These are phyloP conservation scores for Epichloe sylvatica DNA, from an alignment of 2,329 filamentous ascomycete genomes.

Conservation along the genomic window DNA sequence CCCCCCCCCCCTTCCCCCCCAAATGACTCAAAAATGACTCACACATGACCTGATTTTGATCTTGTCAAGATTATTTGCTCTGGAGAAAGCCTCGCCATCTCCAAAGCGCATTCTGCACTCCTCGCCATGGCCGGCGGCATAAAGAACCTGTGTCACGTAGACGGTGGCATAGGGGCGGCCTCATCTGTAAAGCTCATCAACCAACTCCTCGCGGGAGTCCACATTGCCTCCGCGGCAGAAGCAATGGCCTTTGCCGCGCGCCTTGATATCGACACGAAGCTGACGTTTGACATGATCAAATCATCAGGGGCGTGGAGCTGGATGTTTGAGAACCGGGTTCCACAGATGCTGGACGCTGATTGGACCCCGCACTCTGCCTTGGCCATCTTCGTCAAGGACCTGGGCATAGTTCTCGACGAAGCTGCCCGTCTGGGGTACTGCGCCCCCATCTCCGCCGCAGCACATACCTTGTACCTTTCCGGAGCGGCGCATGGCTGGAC, in stretches of 20 bases:
- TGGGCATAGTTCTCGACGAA: conserved; percentile 21
- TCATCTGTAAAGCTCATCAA: conserved; percentile 45
- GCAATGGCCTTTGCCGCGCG: conserved; percentile 41
- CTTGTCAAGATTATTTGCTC: conserved; percentile 20
- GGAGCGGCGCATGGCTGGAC: conserved; percentile 19
- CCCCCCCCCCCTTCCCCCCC: no score
- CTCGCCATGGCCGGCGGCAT: conserved; percentile 18
- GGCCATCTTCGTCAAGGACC: conserved; percentile 22
- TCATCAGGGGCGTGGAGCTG: conserved; percentile 21
- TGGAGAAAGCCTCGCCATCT: conserved; percentile 12
- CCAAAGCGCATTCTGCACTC: conserved; percentile 13
- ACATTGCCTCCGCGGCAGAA: conserved; percentile 41
- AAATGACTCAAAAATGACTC: no score
- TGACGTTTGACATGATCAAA: conserved; percentile 33
- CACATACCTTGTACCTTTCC: conserved; percentile 19
- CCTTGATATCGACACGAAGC: conserved; percentile 36
- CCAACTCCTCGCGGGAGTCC: conserved; percentile 43
- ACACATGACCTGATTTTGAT: not conserved
- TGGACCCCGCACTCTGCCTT: conserved; percentile 22
- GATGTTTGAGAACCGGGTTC: conserved; percentile 24
- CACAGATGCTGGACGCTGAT: conserved; percentile 22
- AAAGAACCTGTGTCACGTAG: conserved; percentile 29
- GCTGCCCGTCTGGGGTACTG: conserved; percentile 15
- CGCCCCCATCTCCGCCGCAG: conserved; percentile 17
- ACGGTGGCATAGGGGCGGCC: conserved; percentile 36